Conservation (phyloP, 768 basidiomycete genomes). For the Sporobolomyces roseus region DNA sequence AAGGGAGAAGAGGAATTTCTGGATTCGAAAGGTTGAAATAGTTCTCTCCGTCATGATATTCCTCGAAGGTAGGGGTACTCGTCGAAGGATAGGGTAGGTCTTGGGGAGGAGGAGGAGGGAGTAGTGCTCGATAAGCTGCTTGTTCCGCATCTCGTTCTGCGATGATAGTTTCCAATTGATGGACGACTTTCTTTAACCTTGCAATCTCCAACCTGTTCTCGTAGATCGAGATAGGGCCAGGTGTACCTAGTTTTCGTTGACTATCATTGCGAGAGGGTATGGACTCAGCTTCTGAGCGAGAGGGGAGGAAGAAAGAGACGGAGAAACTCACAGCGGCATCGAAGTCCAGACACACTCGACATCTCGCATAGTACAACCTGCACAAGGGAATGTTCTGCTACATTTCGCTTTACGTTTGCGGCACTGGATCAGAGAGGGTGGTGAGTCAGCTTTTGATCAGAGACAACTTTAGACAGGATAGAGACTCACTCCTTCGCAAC, state of each 20-base stretch:
- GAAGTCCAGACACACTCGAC: conserved; percentile 9
- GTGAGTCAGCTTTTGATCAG: not conserved
- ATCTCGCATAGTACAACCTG: not conserved
- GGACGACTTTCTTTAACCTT: conserved; percentile 3
- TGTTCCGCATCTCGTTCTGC: conserved; percentile 6
- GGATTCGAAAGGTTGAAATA: too few relatives aligned
- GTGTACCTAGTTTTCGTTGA: not conserved
- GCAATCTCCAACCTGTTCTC: conserved; percentile 11
- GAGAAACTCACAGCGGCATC: not conserved
- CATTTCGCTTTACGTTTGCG: conserved; percentile 13
- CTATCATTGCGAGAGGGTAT: not conserved
- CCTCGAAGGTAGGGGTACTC: not conserved
- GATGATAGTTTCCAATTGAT: conserved; percentile 11
- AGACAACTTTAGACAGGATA: not conserved
- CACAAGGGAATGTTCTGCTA: not conserved
- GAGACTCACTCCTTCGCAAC: conserved; percentile 11
- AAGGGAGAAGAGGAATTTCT: too few relatives aligned
- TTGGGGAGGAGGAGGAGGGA: not conserved
- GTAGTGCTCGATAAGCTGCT: not conserved
- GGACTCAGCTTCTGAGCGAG: not conserved
- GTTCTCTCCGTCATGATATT: too few relatives aligned
- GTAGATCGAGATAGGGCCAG: not conserved
- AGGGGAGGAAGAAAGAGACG: not conserved
- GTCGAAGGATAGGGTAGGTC: too few relatives aligned
- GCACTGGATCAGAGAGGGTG: not conserved